Base-by-base conservation (phyloP, 1,284 basidiomycete genomes). In the Meira miltonrushii region DNA sequence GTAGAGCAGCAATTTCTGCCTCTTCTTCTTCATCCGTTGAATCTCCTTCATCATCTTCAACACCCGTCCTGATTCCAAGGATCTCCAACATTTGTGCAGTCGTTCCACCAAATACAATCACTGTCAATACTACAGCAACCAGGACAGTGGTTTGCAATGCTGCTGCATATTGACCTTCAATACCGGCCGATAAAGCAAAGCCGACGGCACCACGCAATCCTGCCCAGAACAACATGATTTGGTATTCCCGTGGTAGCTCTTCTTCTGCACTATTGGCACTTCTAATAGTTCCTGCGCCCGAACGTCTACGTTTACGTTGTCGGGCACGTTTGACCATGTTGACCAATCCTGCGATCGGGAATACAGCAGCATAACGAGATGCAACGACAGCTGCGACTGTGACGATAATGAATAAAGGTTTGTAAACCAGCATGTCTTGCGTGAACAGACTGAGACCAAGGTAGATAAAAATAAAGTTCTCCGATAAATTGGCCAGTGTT, bases 381-480 rank as follows among this genome's bases (percentile, higher is more conserved):
- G 93, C 90, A 63, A 94, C 85, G 59, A 97, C 93, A 0, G 90
- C 88, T 49, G 94, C 85, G 0, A 77, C 65, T 3, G 74, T 75
- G 46, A 77, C 67, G 2, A 76, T 54, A 78, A 98, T 95, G 81
- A 98, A 95, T 8, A 98, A 81, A 0, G 94, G 94, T 79, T 96
- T 97, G 81, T 97, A 90, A 68, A 95, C 86, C 84, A 80, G 87
- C 84, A 88, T 65, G 83, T 88, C 80, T 84, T 90, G 66, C 78
- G 94, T 98, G 83, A 98, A 99, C 15, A 98, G 84, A 48, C 90
- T 90, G 66, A 98, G 84, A 21, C 95, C 95, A 64, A 99, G 88
- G 79, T 98, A 98, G 76, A 99, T 93, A 82, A 99, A 99, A 80
- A 99, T 97, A 78, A 98, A 99, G 80, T 98, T 98, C 81, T 99